Base-by-base conservation (phyloP, 371 early-diverging fungal genomes). In the Rhizopus sp. region DNA sequence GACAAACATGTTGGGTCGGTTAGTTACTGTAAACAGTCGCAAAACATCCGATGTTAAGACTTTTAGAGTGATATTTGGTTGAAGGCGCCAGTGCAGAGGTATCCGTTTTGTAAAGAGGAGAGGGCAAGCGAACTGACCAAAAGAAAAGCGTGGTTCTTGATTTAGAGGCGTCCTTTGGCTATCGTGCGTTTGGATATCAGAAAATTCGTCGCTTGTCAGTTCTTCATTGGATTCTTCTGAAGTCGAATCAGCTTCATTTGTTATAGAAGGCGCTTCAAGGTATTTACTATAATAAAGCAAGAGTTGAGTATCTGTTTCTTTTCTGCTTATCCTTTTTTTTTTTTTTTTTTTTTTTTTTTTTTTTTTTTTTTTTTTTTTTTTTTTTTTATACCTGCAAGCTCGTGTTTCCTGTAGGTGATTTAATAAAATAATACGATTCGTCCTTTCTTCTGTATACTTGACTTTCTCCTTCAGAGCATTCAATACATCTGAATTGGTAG, bases 51-150 rank as follows among this genome's bases (percentile, higher is more conserved):
- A 65, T 3, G 81, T 63, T 9, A 91, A 68, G 34, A 72, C 75
- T 49, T 82, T 87, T n/a, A 88, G 64, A 1, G 92, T 90, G 34
- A 81, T 80, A 15, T 77, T 73, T 0, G 90, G 84, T 42, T 75
- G 82, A 33, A 94, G 62, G 4, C 94, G 80, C 87, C 89, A 88
- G 57, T 92, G 93, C 3, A 93, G 59, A 1, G 86, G 83, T 60
- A 93, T 90, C n/a, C 71, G 64, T 40, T 77, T 79, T 1, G 73
- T 77, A 57, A 79, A 87, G 10, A 89, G 82, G 7, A 85, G 50
- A 0, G 90, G 88, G 47, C 92, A 91, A 15, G 86, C 77, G 63
- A 91, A 91, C 50, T 88, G 87, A 0, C 90, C 91, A 2, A 81
- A 83, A 8, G 53, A 58, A 55, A 81, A 83, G 72, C 15, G 60